These are phyloP conservation scores for Kodamaea sp. DNA, from an alignment of 1,139 yeast genomes.

Conservation along the genomic window DNA sequence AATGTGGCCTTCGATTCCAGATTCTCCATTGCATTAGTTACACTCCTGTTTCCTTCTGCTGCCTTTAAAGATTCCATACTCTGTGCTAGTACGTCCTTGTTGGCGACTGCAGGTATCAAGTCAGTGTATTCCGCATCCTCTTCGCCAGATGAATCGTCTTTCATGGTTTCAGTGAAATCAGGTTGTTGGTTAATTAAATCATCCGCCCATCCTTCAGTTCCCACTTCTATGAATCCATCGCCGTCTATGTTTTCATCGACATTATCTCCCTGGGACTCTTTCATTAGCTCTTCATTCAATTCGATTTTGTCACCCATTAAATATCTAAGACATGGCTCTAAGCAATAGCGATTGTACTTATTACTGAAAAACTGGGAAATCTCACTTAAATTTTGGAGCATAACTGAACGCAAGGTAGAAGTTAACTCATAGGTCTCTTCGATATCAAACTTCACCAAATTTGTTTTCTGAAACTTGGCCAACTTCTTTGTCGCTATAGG, in stretches of 20 bases:
- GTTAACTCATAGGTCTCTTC: slow-evolving; percentile 78
- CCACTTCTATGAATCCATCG: slow-evolving; percentile 31
- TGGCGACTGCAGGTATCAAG: slow-evolving; percentile 28
- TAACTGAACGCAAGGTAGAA: slow-evolving; percentile 46
- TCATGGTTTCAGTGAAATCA: slow-evolving; percentile 23
- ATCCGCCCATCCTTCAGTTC: slow-evolving; percentile 49
- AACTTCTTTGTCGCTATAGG: slow-evolving; percentile 20
- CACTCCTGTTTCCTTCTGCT: neutral
- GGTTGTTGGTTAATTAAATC: slow-evolving; percentile 45
- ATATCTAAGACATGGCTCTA: slow-evolving; percentile 78
- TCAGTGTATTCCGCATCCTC: slow-evolving; percentile 37
- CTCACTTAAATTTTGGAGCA: slow-evolving; percentile 51
- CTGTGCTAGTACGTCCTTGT: slow-evolving; percentile 19
- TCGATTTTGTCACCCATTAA: slow-evolving; percentile 80
- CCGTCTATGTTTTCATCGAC: slow-evolving; percentile 22
- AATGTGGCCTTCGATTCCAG: slow-evolving; percentile 16
- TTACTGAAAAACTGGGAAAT: slow-evolving; percentile 61
- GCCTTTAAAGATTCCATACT: slow-evolving; percentile 10
- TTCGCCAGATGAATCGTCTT: slow-evolving; percentile 32
- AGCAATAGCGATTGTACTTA: slow-evolving; percentile 60
- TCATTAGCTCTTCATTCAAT: slow-evolving; percentile 39
- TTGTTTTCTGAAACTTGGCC: slow-evolving; percentile 24
- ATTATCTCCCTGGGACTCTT: slow-evolving; percentile 16
- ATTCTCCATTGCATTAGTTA: slow-evolving; percentile 4
- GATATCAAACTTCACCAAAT: slow-evolving; percentile 51